These are phyloP conservation scores for Curvularia lunata DNA, from an alignment of 2,329 filamentous ascomycete species.

Conservation along the genomic window DNA sequence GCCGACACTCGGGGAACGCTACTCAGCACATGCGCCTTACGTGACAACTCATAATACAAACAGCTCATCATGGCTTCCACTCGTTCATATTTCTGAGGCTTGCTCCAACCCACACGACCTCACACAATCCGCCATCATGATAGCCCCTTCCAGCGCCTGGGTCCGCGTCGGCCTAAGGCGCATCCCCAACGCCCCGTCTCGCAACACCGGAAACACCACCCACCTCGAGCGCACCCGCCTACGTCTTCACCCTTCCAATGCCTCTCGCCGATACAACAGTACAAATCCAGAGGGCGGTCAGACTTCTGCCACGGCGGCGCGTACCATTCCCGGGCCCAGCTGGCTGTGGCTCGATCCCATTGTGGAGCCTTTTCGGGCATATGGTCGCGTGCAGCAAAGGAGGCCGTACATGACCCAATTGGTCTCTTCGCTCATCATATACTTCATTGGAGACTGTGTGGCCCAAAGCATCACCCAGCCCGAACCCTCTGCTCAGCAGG, in stretches of 20 bases:
- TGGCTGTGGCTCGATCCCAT: constrained; percentile 57
- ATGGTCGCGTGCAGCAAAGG: constrained; percentile 72
- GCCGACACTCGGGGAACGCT: constrained; percentile 32
- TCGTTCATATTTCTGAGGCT: constrained; percentile 5
- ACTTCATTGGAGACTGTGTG: constrained; percentile 76
- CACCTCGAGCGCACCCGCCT: constrained; percentile 18
- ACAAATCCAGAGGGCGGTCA: constrained; percentile 30
- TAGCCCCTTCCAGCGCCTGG: constrained; percentile 38
- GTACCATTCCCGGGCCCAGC: constrained; percentile 52
- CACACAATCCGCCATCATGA: constrained; percentile 35
- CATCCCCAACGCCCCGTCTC: constrained; percentile 21
- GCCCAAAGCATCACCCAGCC: constrained; percentile 68
- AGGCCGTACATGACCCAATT: constrained; percentile 83
- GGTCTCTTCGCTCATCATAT: constrained; percentile 76
- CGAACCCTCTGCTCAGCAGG: background rate
- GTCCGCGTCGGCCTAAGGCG: constrained; percentile 33
- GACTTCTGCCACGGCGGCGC: constrained; percentile 24
- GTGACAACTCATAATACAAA: constrained; percentile 27
- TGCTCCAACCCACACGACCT: constrained; percentile 14
- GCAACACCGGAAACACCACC: constrained; percentile 16
- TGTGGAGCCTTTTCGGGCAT: constrained; percentile 59
- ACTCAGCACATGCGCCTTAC: constrained; percentile 14
- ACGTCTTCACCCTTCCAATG: constrained; percentile 18
- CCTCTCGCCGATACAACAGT: constrained; percentile 26
- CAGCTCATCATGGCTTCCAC: constrained; percentile 17